phyloP scores from a whole-genome alignment of 2,329 filamentous ascomycete species.

The Paecilomyces formosus region DNA sequence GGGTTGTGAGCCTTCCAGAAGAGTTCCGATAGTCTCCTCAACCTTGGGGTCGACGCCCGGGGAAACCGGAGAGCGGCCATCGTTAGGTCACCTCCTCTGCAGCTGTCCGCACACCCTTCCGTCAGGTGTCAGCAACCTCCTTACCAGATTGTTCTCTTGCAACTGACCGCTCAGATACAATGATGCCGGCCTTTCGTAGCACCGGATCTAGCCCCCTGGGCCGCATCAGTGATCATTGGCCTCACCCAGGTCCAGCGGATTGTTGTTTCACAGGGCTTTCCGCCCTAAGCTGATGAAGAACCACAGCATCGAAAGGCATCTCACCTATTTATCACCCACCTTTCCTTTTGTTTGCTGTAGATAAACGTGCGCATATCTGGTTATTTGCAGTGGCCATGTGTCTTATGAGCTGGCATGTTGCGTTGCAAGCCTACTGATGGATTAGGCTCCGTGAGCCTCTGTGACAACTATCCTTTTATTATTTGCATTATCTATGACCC shows the following conservation, averaged over 20 bases:
- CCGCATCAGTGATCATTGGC: conserved; percentile 21
- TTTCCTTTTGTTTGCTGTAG: conserved; percentile 14
- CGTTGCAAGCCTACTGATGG: conserved; percentile 6
- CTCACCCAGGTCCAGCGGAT: conserved; percentile 16
- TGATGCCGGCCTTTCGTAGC: conserved; percentile 17
- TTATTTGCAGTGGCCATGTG: conserved; percentile 19
- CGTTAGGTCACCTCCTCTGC: conserved; percentile 12
- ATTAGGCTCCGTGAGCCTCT: conserved; percentile 3
- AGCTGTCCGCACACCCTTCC: conserved; percentile 14
- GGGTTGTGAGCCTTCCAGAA: conserved; percentile 6
- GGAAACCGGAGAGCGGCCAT: conserved; percentile 4
- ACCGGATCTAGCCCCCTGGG: conserved; percentile 19
- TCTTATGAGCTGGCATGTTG: conserved; percentile 16
- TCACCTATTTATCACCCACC: conserved; percentile 6
- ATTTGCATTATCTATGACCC: conserved; percentile 14
- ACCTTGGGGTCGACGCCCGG: conserved; percentile 7
- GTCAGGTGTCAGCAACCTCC: not conserved
- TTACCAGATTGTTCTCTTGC: not conserved
- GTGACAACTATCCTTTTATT: conserved; percentile 5
- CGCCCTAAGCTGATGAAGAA: conserved; percentile 15
- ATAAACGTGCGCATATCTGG: conserved; percentile 11
- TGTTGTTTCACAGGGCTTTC: conserved; percentile 23
- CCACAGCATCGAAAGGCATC: conserved; percentile 3
- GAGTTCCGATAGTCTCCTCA: conserved; percentile 5
- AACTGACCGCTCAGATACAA: conserved; percentile 4